Percentiles rank a stretch among this genome's conserved stretches.
phyloP scores from a whole-genome alignment of 2,329 filamentous ascomycete genomes.

The Gnomoniopsis sp. region DNA sequence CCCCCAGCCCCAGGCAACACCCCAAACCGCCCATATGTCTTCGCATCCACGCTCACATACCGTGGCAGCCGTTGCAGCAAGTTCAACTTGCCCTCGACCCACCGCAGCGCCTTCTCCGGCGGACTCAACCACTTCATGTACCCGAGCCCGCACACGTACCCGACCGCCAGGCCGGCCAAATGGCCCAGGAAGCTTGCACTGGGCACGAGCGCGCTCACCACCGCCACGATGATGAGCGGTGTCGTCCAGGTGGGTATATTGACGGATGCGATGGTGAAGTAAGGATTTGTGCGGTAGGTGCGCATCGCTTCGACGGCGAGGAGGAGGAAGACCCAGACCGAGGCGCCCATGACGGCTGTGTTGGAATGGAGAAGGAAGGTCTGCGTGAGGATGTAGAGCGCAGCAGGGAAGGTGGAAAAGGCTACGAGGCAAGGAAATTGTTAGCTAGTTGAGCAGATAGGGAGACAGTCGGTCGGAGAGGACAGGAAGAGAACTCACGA shows the following conservation, averaged over 20 bases:
- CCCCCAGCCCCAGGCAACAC: slow-evolving; percentile 61
- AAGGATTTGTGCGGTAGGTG: slow-evolving; percentile 76
- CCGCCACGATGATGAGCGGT: slow-evolving; percentile 72
- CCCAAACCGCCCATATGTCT: slow-evolving; percentile 90
- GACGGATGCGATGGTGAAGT: slow-evolving; percentile 60
- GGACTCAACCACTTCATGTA: slow-evolving; percentile 88
- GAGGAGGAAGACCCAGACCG: slow-evolving; percentile 90
- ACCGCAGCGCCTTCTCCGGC: slow-evolving; percentile 81
- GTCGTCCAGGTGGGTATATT: slow-evolving; percentile 91
- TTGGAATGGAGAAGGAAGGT: slow-evolving; percentile 68
- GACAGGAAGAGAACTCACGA: slow-evolving; percentile 57
- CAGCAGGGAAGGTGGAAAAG: slow-evolving; percentile 76
- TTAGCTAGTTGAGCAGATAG: neutral
- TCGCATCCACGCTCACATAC: slow-evolving; percentile 93
- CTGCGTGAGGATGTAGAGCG: slow-evolving; percentile 78
- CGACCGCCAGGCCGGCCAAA: slow-evolving; percentile 74
- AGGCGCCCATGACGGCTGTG: slow-evolving; percentile 75
- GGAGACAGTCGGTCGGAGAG: neutral
- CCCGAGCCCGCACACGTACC: slow-evolving; percentile 84
- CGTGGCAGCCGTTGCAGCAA: slow-evolving; percentile 80
- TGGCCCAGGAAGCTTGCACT: slow-evolving; percentile 84
- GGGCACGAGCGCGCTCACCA: slow-evolving; percentile 74
- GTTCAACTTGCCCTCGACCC: slow-evolving; percentile 85
- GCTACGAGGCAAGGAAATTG: slow-evolving; percentile 41
- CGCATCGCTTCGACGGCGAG: slow-evolving; percentile 82